Base-by-base conservation (phyloP, 805 yeast species). In the Starmerella cellae region DNA sequence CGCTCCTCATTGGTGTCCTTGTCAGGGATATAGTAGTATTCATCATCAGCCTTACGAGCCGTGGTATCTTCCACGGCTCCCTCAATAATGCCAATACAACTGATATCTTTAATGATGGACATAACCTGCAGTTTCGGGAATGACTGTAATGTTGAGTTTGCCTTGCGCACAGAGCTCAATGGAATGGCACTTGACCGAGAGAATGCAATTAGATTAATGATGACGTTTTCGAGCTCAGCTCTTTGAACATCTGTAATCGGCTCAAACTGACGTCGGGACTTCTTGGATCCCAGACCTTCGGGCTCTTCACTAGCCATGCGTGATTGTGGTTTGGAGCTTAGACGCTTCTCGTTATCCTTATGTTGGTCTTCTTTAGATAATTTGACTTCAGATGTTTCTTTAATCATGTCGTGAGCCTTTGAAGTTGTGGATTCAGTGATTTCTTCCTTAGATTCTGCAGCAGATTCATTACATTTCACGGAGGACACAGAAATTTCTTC, bases 51-150 rank as follows among this genome's bases (percentile, higher is more conserved):
- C 3, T 82, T 82, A 60, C 85, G 84, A 10, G 97, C 98, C 2
- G 95, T 93, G 2, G 97, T 96, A 61, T 91, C 98, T 60, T 85
- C 87, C 38, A 96, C 96, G 45, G 72, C 69, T 60, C 97, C 79
- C 55, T 75, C 73, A 46, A 91, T 87, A 10, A 81, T 79, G n/a
- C 97, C 97, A 45, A 88, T 71, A 54, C 88, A 79, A 4, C 61
- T 54, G 30, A 75, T 63, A 35, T 60, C 57, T 39, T 63, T 60
- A 35, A 77, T 65, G 6, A 74, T 55, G 18, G 18, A 41, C 8
- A 36, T 39, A 8, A 54, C 38, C 26, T 45, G 48, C 10, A 41
- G n/a, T 17, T 58, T 57, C 35, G 73, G 65, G 13, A 74, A 60
- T 44, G 67, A 66, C 24, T 47, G 48, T 3, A 79, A 73, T 6